phyloP scores from a whole-genome alignment of 2,329 filamentous ascomycete species.

The Ilyonectria mors-panacis region DNA sequence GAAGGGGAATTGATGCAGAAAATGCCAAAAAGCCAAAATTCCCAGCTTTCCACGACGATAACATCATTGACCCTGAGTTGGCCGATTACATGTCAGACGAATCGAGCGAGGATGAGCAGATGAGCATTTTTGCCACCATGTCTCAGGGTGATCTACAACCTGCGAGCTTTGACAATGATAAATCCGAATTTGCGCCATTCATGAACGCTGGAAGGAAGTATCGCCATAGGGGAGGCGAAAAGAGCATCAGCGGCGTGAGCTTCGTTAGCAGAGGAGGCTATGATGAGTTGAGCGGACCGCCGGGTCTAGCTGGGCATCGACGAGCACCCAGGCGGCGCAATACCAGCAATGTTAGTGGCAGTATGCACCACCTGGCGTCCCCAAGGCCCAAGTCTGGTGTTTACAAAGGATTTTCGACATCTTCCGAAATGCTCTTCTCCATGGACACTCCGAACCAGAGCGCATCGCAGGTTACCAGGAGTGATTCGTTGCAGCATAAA shows the following conservation, averaged over 20 bases:
- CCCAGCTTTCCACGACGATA: slow-evolving; percentile 97
- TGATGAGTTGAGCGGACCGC: slow-evolving; percentile 73
- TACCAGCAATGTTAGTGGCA: slow-evolving; percentile 84
- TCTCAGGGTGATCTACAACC: slow-evolving; percentile 76
- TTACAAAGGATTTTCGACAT: slow-evolving; percentile 69
- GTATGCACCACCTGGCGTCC: slow-evolving; percentile 77
- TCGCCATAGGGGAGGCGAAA: slow-evolving; percentile 80
- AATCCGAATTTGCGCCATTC: slow-evolving; percentile 79
- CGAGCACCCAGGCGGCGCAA: slow-evolving; percentile 82
- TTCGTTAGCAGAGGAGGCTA: slow-evolving; percentile 75
- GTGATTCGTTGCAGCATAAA: slow-evolving; percentile 84
- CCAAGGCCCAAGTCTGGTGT: slow-evolving; percentile 74
- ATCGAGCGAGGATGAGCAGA: slow-evolving; percentile 92
- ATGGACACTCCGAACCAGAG: slow-evolving; percentile 62
- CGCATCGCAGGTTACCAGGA: slow-evolving; percentile 74
- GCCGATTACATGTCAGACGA: slow-evolving; percentile 97
- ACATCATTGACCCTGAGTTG: slow-evolving; percentile 97
- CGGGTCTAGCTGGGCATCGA: slow-evolving; percentile 71
- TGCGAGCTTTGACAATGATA: slow-evolving; percentile 81
- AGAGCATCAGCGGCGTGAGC: slow-evolving; percentile 79
- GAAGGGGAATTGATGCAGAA: slow-evolving; percentile 79
- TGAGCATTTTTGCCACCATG: slow-evolving; percentile 85
- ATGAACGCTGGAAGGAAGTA: slow-evolving; percentile 82
- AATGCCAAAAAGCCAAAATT: slow-evolving; percentile 75
- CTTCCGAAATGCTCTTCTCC: slow-evolving; percentile 66